These are phyloP conservation scores for Sextonia rubra DNA, from an alignment of 164 flowering plant species.

Conservation along the genomic window DNA sequence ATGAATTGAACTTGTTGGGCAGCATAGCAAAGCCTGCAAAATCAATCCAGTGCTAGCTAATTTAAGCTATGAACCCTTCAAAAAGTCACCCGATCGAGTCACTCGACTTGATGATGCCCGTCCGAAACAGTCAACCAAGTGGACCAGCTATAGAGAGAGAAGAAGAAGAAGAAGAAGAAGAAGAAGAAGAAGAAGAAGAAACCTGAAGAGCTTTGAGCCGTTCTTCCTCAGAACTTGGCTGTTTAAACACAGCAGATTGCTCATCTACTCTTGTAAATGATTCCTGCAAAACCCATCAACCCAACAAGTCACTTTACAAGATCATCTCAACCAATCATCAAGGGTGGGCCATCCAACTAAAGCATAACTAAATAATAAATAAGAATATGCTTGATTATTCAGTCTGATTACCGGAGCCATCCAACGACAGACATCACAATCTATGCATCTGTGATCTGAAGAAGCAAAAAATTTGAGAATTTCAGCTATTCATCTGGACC, in stretches of 20 bases:
- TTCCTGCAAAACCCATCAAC: slow-evolving; percentile 27
- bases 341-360: background rate
- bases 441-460: slow-evolving; percentile 58
- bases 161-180: too few species aligned
- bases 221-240: slow-evolving; percentile 44
- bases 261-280: slow-evolving; percentile 35
- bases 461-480: background rate
- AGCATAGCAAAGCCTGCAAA: slow-evolving; percentile 49
- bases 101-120: background rate
- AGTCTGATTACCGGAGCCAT: slow-evolving; percentile 50
- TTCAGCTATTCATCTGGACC: background rate
- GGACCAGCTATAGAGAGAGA: too few species aligned
- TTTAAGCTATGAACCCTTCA: too few species aligned
- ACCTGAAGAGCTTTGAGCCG: slow-evolving; percentile 56
- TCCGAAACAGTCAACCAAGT: background rate
- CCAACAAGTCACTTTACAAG: background rate
- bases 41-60: too few species aligned
- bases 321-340: background rate
- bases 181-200: background rate
- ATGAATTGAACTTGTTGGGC: slow-evolving; percentile 60
- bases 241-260: slow-evolving; percentile 48
- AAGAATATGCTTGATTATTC: background rate
- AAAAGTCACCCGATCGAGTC: too few species aligned
- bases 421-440: slow-evolving; percentile 65
- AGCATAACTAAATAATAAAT: background rate